Evolutionary conservation across 441 rosid species (phyloP).

Genomic region (Theobroma grandiflorum): DNA sequence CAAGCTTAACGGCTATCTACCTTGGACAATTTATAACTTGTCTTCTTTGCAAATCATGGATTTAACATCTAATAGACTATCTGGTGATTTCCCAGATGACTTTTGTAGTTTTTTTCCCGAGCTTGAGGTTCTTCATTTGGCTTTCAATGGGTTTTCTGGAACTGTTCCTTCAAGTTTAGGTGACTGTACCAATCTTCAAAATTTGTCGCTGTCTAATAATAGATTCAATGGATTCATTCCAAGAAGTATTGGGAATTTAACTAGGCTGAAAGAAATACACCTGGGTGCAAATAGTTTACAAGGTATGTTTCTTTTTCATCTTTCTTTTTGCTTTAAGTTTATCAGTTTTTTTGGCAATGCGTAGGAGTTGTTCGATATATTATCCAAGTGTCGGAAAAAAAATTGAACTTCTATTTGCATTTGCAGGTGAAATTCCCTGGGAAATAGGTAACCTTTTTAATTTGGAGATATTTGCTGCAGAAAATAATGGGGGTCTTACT

Average conservation of each 20-base stretch:
- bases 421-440: conserved; percentile 16
- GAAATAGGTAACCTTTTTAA: conserved; percentile 5
- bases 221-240: conserved; percentile 24
- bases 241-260: conserved; percentile 25
- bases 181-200: conserved; percentile 14
- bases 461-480: conserved; percentile 16
- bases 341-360: not conserved
- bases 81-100: conserved; percentile 10
- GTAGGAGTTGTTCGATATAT: not conserved
- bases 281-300: conserved; percentile 14
- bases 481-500: not conserved
- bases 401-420: not conserved
- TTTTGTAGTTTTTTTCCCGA: not conserved
- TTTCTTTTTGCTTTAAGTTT: not conserved
- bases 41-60: not conserved
- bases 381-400: not conserved
- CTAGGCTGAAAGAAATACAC: not conserved
- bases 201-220: conserved; percentile 10
- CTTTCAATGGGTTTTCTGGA: conserved; percentile 12
- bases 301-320: not conserved
- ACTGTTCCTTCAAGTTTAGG: not conserved
- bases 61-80: not conserved
- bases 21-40: not conserved
- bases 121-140: not conserved
- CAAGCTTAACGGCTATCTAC: conserved; percentile 25